Percentiles rank a stretch among this genome's conserved stretches.
phyloP scores from a whole-genome alignment of 1,284 basidiomycete species.

The Cerioporus squamosus region DNA sequence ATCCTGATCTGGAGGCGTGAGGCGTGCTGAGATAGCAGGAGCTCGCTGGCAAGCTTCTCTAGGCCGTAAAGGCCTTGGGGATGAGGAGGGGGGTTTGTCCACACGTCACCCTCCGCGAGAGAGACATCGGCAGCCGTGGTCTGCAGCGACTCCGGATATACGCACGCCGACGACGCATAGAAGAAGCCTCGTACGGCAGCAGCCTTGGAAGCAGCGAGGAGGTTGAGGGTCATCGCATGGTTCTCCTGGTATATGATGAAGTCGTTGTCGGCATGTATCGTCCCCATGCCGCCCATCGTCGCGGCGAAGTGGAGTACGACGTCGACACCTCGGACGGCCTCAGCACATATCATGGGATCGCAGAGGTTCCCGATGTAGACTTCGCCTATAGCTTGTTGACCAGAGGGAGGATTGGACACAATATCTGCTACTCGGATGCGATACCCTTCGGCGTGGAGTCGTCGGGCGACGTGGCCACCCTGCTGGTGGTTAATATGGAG shows the following conservation, averaged over 20 bases:
- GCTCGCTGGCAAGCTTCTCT: slow-evolving; percentile 59
- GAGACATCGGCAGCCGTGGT: slow-evolving; percentile 40
- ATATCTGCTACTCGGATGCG: slow-evolving; percentile 52
- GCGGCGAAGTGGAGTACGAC: slow-evolving; percentile 61
- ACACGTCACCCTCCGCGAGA: slow-evolving; percentile 52
- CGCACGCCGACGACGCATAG: slow-evolving; percentile 63
- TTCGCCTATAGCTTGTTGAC: slow-evolving; percentile 39
- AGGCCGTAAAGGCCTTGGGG: slow-evolving; percentile 64
- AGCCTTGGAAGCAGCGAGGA: slow-evolving; percentile 44
- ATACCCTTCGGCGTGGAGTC: slow-evolving; percentile 38
- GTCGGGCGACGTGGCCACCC: slow-evolving; percentile 56
- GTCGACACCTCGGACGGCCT: slow-evolving; percentile 42
- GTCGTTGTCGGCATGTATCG: slow-evolving; percentile 57
- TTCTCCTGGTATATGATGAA: slow-evolving; percentile 53
- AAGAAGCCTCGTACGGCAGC: slow-evolving; percentile 49
- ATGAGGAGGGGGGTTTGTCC: slow-evolving; percentile 37
- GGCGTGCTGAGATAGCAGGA: slow-evolving; percentile 42
- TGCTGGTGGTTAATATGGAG: slow-evolving; percentile 25
- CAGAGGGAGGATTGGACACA: slow-evolving; percentile 30
- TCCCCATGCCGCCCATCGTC: slow-evolving; percentile 66
- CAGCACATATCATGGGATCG: slow-evolving; percentile 44
- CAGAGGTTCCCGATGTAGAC: slow-evolving; percentile 50
- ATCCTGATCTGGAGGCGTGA: slow-evolving; percentile 46
- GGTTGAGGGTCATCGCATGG: slow-evolving; percentile 51
- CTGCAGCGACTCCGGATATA: slow-evolving; percentile 56